Percentiles rank a stretch among this genome's conserved stretches.
Evolutionary conservation across 768 basidiomycete species (phyloP).

Genomic region (Leccinum pellstonianum): DNA sequence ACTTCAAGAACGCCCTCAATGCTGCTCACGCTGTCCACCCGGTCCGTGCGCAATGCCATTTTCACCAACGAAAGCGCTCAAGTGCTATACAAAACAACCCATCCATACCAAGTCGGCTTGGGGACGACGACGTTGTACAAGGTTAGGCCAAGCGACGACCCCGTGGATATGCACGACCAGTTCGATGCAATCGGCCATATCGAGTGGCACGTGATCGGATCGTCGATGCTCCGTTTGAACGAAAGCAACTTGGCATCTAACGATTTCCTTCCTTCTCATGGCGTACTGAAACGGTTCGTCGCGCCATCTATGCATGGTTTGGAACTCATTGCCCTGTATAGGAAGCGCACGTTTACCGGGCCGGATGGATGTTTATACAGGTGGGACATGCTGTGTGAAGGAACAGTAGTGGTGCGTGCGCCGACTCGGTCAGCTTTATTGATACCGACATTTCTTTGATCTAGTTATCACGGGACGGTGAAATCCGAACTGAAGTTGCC

Average conservation of each 20-base stretch:
- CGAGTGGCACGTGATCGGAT: slow-evolving; percentile 32
- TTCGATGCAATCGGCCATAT: slow-evolving; percentile 35
- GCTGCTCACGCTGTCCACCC: slow-evolving; percentile 24
- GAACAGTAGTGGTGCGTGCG: slow-evolving; percentile 22
- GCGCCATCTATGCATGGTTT: background rate
- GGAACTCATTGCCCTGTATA: background rate
- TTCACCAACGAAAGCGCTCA: slow-evolving; percentile 28
- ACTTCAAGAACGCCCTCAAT: slow-evolving; percentile 10
- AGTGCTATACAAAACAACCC: slow-evolving; percentile 31
- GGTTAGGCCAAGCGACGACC: slow-evolving; percentile 23
- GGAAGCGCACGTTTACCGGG: slow-evolving; percentile 33
- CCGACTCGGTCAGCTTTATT: background rate
- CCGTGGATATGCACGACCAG: slow-evolving; percentile 27
- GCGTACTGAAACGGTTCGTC: slow-evolving; percentile 24
- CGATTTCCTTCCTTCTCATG: slow-evolving; percentile 25
- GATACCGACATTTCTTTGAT: background rate
- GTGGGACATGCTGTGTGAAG: slow-evolving; percentile 28
- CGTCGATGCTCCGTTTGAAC: slow-evolving; percentile 31
- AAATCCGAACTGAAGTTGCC: slow-evolving; percentile 14
- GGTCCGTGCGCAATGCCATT: slow-evolving; percentile 23
- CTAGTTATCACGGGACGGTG: slow-evolving; percentile 24
- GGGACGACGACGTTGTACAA: slow-evolving; percentile 28
- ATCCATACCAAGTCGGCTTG: slow-evolving; percentile 9
- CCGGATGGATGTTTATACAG: slow-evolving; percentile 35
- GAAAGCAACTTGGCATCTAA: slow-evolving; percentile 27